Evolutionary conservation across 306 rosid genomes (phyloP).

Genomic region (Sphenostylis stenocarpa): DNA sequence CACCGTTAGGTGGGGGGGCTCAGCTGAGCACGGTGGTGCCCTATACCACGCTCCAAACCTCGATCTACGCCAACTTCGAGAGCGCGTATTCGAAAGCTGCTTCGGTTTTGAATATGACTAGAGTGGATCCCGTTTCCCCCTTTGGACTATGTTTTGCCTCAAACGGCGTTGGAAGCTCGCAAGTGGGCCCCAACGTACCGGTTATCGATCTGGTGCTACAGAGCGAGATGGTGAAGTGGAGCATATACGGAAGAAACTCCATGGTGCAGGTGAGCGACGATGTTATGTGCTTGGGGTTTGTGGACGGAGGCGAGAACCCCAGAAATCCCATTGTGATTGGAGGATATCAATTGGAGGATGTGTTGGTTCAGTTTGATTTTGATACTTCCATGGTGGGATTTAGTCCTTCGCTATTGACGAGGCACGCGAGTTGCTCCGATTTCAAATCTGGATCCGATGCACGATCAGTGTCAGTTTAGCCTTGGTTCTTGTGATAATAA

Average conservation of each 20-base stretch:
- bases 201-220: slow-evolving; percentile 63
- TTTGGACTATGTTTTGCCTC: slow-evolving; percentile 64
- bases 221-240: slow-evolving; percentile 84
- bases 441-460: slow-evolving; percentile 27
- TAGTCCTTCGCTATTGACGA: slow-evolving; percentile 51
- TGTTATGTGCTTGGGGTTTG: slow-evolving; percentile 64
- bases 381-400: slow-evolving; percentile 69
- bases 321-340: slow-evolving; percentile 59
- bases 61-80: slow-evolving; percentile 41
- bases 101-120: slow-evolving; percentile 45
- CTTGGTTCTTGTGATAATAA: not conserved
- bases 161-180: not conserved
- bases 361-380: slow-evolving; percentile 60
- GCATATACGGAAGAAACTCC: slow-evolving; percentile 61
- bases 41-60: slow-evolving; percentile 57
- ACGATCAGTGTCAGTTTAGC: slow-evolving; percentile 8
- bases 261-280: slow-evolving; percentile 56
- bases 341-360: slow-evolving; percentile 73
- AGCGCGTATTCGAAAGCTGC: slow-evolving; percentile 58
- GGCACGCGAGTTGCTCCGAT: slow-evolving; percentile 46
- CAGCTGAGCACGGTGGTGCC: slow-evolving; percentile 65
- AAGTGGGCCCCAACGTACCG: slow-evolving; percentile 45
- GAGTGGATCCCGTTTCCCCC: slow-evolving; percentile 50
- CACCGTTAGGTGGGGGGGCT: slow-evolving; percentile 34
- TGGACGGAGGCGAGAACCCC: slow-evolving; percentile 63